Evolutionary conservation across 2,329 filamentous ascomycete genomes (phyloP), one percentile per base, ranked within the genome.

Genomic region (Claviceps sp.): DNA sequence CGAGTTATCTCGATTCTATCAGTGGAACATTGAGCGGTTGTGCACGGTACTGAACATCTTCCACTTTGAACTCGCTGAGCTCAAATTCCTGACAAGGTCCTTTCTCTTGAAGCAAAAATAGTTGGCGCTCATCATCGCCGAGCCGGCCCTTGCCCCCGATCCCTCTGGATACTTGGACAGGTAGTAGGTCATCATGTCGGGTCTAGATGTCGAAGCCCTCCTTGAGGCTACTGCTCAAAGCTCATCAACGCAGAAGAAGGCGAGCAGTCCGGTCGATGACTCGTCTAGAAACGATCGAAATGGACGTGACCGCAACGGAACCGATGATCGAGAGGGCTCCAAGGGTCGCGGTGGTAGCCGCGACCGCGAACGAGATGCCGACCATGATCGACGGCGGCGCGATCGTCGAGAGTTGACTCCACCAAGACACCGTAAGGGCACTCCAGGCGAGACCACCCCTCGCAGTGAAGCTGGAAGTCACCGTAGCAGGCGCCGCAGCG

Each of bases 151-250:
- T 24, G 3, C 42, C 13, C 17, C 17, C 14, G 4, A 5, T n/a
- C 7, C 24, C 24, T 26, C 10, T 26, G 26, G 6, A 13, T 2
- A n/a, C 37, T 19, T 39, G 26, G 30, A 17, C 13, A 47, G 30
- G 48, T 22, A 55, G 53, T 55, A 60, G 58, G 51, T 54, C 58
- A 69, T 58, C 56, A 77, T 77, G 73, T 68, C 73, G 50, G 72
- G 68, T 53, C 65, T 77, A 60, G 89, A 95, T 65, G 88, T 96
- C 61, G 90, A 96, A 75, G 88, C 89, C 59, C 79, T 96, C 58
- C 82, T 96, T 60, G 89, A 95, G 70, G 87, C 86, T 50, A 88
- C 87, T 56, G 87, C 87, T 50, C 83, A 82, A 65, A 74, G 76
- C 58, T 70, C 73, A 55, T 70, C 73, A 55, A 70, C 73, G 51